phyloP scores from a whole-genome alignment of 1,284 basidiomycete genomes.

The Sanguinoderma infundibulare region DNA sequence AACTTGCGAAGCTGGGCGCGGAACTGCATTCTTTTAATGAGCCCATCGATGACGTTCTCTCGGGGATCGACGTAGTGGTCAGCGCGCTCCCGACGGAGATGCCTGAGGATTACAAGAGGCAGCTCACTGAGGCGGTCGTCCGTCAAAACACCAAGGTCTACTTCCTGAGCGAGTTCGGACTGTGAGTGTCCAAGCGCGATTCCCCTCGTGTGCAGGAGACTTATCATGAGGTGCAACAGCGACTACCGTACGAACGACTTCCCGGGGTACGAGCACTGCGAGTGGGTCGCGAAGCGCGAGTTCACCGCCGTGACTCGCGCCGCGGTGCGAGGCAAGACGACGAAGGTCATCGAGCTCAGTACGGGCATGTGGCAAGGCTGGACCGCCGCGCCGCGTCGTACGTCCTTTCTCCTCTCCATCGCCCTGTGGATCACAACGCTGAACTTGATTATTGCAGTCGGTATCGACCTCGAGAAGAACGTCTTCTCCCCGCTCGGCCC shows the following conservation, averaged over 20 bases:
- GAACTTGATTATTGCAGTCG: slow-evolving; percentile 19
- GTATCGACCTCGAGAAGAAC: slow-evolving; percentile 28
- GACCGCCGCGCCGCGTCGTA: slow-evolving; percentile 14
- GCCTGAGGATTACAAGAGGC: slow-evolving; percentile 17
- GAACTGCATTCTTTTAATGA: slow-evolving; percentile 21
- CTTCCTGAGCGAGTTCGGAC: slow-evolving; percentile 36
- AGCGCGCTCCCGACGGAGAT: slow-evolving; percentile 16
- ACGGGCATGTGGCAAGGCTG: slow-evolving; percentile 31
- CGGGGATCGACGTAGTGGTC: slow-evolving; percentile 30
- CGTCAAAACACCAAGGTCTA: slow-evolving; percentile 28
- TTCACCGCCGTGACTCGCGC: slow-evolving; percentile 21
- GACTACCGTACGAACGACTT: slow-evolving; percentile 34
- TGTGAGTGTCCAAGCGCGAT: slow-evolving; percentile 26
- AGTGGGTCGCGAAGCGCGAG: slow-evolving; percentile 30
- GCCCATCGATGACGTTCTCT: slow-evolving; percentile 22
- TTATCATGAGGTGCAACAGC: slow-evolving; percentile 11
- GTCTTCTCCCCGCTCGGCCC: slow-evolving; percentile 27
- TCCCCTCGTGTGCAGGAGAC: neutral
- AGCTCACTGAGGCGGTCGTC: slow-evolving; percentile 23
- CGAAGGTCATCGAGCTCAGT: slow-evolving; percentile 31
- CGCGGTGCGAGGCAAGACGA: slow-evolving; percentile 20
- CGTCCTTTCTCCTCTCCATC: neutral
- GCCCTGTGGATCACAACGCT: neutral
- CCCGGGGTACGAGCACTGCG: slow-evolving; percentile 25
- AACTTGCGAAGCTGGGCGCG: slow-evolving; percentile 26